A percentile compares a stretch with the other conserved stretches of the same genome.
Evolutionary conservation across 345 rosid genomes (phyloP).

Genomic region (Linum tenue): DNA sequence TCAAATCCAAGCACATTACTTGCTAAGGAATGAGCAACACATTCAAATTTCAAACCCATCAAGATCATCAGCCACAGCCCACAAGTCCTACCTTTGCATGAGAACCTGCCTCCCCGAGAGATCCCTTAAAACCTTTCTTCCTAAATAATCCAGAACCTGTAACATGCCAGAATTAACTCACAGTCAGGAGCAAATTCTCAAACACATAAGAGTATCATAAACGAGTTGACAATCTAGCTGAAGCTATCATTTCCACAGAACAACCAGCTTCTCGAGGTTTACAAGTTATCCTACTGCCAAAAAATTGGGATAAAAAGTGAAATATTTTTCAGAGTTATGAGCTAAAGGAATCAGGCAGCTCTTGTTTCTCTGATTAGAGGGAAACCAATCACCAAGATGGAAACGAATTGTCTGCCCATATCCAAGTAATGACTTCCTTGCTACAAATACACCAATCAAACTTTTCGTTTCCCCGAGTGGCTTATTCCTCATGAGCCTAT

Average conservation of each 20-base stretch:
- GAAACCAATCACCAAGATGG: not conserved
- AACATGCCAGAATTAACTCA: not conserved
- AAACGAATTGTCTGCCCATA: not conserved
- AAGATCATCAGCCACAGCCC: not conserved
- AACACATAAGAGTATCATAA: too few species aligned
- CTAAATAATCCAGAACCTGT: constrained; percentile 75
- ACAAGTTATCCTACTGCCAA: not conserved
- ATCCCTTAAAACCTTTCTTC: constrained; percentile 75
- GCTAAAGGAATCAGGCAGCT: not conserved
- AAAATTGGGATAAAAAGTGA: not conserved
- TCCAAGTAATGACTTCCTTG: not conserved
- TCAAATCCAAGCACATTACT: not conserved
- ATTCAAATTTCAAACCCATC: not conserved
- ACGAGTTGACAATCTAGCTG: not conserved
- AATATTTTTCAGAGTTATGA: not conserved
- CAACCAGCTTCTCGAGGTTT: not conserved
- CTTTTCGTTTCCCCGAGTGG: too few species aligned
- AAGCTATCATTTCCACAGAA: not conserved
- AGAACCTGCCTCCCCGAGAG: constrained; percentile 72
- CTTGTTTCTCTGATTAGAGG: not conserved
- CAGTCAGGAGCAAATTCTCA: not conserved
- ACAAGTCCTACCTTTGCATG: constrained; percentile 59
- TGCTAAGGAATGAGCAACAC: too few species aligned
- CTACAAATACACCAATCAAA: not conserved
- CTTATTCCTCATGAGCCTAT: too few species aligned